A percentile compares a stretch with the other conserved stretches of the same genome.
Evolutionary conservation across 371 early-diverging fungal species (phyloP).

Genomic region (Mortierella sp.): DNA sequence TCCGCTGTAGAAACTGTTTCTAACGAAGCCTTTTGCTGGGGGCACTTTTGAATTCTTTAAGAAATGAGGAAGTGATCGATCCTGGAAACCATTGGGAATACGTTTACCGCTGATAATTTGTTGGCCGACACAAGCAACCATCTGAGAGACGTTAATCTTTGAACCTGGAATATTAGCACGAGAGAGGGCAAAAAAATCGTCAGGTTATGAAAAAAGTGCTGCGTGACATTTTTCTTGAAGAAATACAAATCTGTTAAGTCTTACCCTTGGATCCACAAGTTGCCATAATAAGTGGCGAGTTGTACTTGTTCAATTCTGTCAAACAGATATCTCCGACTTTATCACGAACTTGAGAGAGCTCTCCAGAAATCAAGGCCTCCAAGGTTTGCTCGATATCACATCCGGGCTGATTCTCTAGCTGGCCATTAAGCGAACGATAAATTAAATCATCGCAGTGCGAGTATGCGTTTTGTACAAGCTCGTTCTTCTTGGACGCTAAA

Average conservation of each 20-base stretch:
- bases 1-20: slow-evolving; percentile 97
- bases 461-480: slow-evolving; percentile 86
- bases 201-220: not conserved
- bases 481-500: slow-evolving; percentile 84
- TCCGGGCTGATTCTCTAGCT: slow-evolving; percentile 89
- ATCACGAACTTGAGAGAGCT: slow-evolving; percentile 95
- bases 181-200: slow-evolving; percentile 4
- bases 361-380: slow-evolving; percentile 92
- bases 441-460: slow-evolving; percentile 89
- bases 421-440: slow-evolving; percentile 74
- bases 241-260: not conserved
- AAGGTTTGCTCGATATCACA: slow-evolving; percentile 91
- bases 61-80: slow-evolving; percentile 98
- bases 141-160: slow-evolving; percentile 98
- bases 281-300: slow-evolving; percentile 99
- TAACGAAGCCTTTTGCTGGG: slow-evolving; percentile 98
- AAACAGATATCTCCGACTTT: slow-evolving; percentile 96
- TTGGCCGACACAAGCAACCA: slow-evolving; percentile 99
- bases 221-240: not conserved
- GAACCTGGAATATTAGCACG: slow-evolving; percentile 67
- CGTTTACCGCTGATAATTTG: slow-evolving; percentile 98
- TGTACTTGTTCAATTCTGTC: slow-evolving; percentile 93
- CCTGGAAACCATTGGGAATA: slow-evolving; percentile 97
- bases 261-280: slow-evolving; percentile 97
- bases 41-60: slow-evolving; percentile 91